Conservation (phyloP, 176 grass and related monocot species). For the Bromus sterilis region DNA sequence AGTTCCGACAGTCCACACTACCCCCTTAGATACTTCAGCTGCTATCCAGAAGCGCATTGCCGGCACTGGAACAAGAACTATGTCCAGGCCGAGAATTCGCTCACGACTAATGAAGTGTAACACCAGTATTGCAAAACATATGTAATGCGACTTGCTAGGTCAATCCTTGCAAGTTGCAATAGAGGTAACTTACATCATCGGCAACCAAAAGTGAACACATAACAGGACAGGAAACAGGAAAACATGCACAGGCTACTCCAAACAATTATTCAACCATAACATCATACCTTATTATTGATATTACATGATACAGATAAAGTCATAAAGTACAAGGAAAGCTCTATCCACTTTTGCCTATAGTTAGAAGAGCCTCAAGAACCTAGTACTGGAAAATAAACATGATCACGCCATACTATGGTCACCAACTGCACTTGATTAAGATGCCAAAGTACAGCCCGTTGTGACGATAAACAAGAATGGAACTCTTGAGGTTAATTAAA, state of each 20-base stretch:
- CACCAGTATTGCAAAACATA: not conserved
- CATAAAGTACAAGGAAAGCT: conserved; percentile 45
- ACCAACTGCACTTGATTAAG: conserved; percentile 16
- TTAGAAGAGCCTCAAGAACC: conserved; percentile 42
- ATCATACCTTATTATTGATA: conserved; percentile 20
- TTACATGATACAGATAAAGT: conserved; percentile 39
- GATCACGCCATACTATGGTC: conserved; percentile 28
- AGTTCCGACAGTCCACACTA: not conserved
- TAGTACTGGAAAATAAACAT: conserved; percentile 45
- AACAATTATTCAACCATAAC: conserved; percentile 18
- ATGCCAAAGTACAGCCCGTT: conserved; percentile 17
- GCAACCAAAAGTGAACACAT: not conserved
- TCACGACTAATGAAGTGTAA: not conserved
- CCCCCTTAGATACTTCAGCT: not conserved
- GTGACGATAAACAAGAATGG: conserved; percentile 14
- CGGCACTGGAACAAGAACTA: not conserved
- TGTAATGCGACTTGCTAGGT: not conserved
- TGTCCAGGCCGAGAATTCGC: not conserved
- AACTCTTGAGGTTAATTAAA: conserved; percentile 11
- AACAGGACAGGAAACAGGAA: not conserved
- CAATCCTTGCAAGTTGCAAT: not conserved
- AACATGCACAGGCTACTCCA: not conserved
- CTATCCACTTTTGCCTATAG: conserved; percentile 38
- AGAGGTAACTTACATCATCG: not conserved
- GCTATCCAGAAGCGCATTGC: not conserved